Base-by-base conservation (phyloP, 805 yeast genomes). In the Diddensiella caesifluorescens region DNA sequence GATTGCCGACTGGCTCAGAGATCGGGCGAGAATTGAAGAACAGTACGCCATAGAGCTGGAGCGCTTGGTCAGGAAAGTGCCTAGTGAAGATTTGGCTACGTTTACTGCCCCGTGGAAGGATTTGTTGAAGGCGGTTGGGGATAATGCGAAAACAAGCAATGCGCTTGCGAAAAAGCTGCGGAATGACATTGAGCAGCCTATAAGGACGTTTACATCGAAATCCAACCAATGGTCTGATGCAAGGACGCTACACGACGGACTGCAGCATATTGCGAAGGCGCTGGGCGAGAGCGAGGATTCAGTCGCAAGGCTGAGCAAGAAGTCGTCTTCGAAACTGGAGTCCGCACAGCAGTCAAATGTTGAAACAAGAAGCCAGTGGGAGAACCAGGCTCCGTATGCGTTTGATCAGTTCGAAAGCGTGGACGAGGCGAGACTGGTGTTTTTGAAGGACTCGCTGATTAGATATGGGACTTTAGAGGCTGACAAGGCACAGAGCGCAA, bases 371-470 rank as follows among this genome's bases (percentile, higher is more conserved):
- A 26, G 51, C 41, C 54, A 51, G 52, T 87, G 95, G 95, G 80
- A 79, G 48, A 67, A 75, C 41, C 79, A 80, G 58, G 90, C 92
- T 2, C 90, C 95, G 2, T 77, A 73, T 42, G 76, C 83, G 32
- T 82, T 84, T 56, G 80, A 80, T 51, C 76, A 77, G 49, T 81
- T 87, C 58, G 92, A 86, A 56, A 70, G 69, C 47, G 78, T 81
- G 51, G 95, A 87, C 59, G 71, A 66, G 54, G 65, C 66, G 61
- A 77, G 85, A 64, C 70, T 76, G 61, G 69, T 63, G 46, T 71
- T 77, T 44, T 66, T 86, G 46, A 80, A 85, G 56, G 79, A 79
- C 41, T 71, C 80, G 42, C 69, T 89, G 42, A 67, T 80, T 38
- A 78, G 78, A 55, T 80, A 77, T 55, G 75, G 79, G 58, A 75